A percentile compares a stretch with the other conserved stretches of the same genome.
Conservation (phyloP, 441 rosid genomes). For the Gossypium aridum region DNA sequence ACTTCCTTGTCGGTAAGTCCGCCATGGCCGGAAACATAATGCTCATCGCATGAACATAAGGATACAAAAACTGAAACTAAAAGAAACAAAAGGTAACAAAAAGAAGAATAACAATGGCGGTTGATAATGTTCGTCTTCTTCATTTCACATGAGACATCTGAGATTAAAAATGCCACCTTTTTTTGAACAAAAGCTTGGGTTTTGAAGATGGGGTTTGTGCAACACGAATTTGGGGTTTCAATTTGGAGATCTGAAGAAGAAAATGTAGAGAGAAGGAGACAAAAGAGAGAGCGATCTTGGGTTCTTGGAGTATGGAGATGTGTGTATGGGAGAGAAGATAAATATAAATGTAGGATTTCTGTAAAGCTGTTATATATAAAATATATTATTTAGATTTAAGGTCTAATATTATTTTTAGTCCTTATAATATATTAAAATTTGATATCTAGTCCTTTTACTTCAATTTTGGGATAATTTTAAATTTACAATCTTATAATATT, state of each 20-base stretch:
- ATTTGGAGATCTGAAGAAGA: slow-evolving; percentile 22
- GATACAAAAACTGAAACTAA: slow-evolving; percentile 17
- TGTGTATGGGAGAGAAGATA: background rate
- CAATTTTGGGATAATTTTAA: too few relatives aligned
- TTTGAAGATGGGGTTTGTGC: slow-evolving; percentile 1
- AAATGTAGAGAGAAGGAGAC: slow-evolving; percentile 19
- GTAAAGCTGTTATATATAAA: background rate
- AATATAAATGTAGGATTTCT: background rate
- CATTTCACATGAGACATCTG: slow-evolving; percentile 72
- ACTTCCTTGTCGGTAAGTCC: slow-evolving; percentile 53
- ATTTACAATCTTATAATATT: too few relatives aligned
- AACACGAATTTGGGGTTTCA: background rate
- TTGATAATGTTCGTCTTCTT: slow-evolving; percentile 28
- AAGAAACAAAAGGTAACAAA: slow-evolving; percentile 19
- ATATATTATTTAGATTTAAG: too few relatives aligned
- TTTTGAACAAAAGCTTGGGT: background rate
- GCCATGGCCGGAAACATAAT: slow-evolving; percentile 34
- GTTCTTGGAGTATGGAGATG: slow-evolving; percentile 21
- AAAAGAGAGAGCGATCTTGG: slow-evolving; percentile 16
- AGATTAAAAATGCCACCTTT: slow-evolving; percentile 21
- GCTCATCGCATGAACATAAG: slow-evolving; percentile 24
- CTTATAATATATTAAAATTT: background rate
- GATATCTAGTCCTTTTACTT: too few relatives aligned
- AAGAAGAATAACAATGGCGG: slow-evolving; percentile 13
- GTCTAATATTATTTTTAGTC: background rate